These are phyloP conservation scores for Dryadomyces quercivorus DNA, from an alignment of 2,329 filamentous ascomycete species.

Conservation along the genomic window DNA sequence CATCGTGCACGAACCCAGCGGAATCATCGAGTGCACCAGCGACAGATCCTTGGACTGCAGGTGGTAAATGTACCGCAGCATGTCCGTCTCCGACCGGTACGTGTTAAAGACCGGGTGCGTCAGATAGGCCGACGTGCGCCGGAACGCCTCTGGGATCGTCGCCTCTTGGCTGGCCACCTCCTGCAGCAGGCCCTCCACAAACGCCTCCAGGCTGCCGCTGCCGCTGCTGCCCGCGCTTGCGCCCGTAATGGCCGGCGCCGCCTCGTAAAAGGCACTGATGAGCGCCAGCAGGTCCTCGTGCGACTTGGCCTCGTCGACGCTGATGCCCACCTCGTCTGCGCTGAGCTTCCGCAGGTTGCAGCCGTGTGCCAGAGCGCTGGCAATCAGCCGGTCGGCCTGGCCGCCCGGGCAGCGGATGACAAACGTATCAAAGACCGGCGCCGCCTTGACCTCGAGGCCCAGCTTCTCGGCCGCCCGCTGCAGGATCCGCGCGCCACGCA, in stretches of 20 bases:
- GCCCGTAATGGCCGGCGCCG: slow-evolving; percentile 2
- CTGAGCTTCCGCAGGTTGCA: slow-evolving; percentile 45
- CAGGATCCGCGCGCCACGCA: slow-evolving; percentile 58
- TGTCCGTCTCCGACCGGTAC: slow-evolving; percentile 88
- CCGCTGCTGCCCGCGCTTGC: neutral
- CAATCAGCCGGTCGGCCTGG: slow-evolving; percentile 34
- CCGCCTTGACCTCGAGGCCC: slow-evolving; percentile 41
- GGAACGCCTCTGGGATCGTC: slow-evolving; percentile 44
- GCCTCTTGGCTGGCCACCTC: slow-evolving; percentile 12
- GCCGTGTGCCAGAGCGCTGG: slow-evolving; percentile 33
- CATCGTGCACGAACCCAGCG: slow-evolving; percentile 94
- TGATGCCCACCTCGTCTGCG: slow-evolving; percentile 52
- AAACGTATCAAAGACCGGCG: slow-evolving; percentile 60
- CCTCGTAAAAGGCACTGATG: slow-evolving; percentile 9
- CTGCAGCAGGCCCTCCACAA: slow-evolving; percentile 25
- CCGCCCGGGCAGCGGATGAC: slow-evolving; percentile 41
- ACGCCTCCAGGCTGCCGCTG: slow-evolving; percentile 6
- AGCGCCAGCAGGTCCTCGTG: slow-evolving; percentile 16
- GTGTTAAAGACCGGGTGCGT: slow-evolving; percentile 92
- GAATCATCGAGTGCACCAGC: slow-evolving; percentile 94
- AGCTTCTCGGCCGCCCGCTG: slow-evolving; percentile 50
- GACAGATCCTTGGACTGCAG: slow-evolving; percentile 91
- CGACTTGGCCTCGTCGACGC: slow-evolving; percentile 52
- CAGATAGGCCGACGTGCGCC: slow-evolving; percentile 62
- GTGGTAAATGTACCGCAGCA: slow-evolving; percentile 87